Evolutionary conservation across 2,329 filamentous ascomycete genomes (phyloP), one percentile per base, ranked within the genome.

Genomic region (Pyrenochaeta sp.): DNA sequence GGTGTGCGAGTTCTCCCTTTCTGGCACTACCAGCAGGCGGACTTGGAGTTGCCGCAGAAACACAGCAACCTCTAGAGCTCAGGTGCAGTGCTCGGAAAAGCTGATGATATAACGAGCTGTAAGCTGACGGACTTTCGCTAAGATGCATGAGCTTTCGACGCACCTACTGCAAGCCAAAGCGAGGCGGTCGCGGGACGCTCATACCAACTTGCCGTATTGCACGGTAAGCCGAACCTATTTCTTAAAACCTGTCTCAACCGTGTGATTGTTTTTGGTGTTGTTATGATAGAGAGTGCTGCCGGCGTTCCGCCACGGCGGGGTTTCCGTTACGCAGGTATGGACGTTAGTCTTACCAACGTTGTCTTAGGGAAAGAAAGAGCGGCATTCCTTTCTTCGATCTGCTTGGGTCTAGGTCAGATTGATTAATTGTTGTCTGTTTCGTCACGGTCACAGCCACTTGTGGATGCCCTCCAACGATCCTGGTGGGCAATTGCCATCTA

Each of bases 11-110:
- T 39, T 50, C 22, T 50, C 52, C 47, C 50, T 30, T 45, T 56
- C 57, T 61, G 22, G 54, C 45, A 58, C 50, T 56, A 61, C 49
- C 61, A 61, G 58, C 50, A 58, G 52, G 52, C 47, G 49, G 57
- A 54, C 57, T 56, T 59, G 13, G 58, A 52, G 52, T 52, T 57
- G 59, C 49, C 55, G 59, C 48, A 57, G 42, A 57, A 59, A 54
- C 52, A 59, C 48, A 22, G 58, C 44, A 56, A 49, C 52, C 56
- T 59, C 52, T 56, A 25, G 40, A 54, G 54, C 54, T 47, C 42
- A 54, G 48, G 45, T 46, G 37, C 48, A 50, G 40, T 59, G 36
- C 37, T 62, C 28, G 28, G 59, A 34, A 61, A 61, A 39, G 32
- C 58, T 58, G 15, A 53, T 61, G 15, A 61, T 58, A 54, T 54